Evolutionary conservation across 225 moss, liverwort and hornwort genomes (phyloP), one percentile per base, ranked within the genome.

Genomic region (Pseudoscleropodium purum): DNA sequence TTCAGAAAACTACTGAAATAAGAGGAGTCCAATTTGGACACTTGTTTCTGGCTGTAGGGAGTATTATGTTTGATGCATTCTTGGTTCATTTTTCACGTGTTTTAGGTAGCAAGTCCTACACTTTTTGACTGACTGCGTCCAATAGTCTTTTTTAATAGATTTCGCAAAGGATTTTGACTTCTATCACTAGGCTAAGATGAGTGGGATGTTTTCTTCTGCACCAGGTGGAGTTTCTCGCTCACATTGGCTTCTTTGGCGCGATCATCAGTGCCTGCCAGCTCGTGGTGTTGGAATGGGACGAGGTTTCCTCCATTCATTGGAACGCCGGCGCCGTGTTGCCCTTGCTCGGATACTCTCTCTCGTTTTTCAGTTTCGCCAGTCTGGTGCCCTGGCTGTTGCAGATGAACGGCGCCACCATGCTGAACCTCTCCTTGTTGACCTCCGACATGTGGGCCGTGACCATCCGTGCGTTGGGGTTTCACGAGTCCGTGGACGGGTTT

Each of bases 391-490:
- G 89, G 84, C 86, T 99, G 52, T n/a, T 95, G 60, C 93, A 95
- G 95, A 94, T 97, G 91, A 95, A 90, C 85, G 99, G 99, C 87
- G 94, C 99, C 79, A 93, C 99, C 41, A 95, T 97, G 97, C 43
- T 99, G 75, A 99, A 99, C 90, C 93, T 99, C 82, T 99, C 99
- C 34, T 74, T 99, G 80, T 79, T 99, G 87, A 97, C 97, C 24
- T 99, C 99, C 60, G 97, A 99, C 87, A 96, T 99, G 97, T 99
- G 95, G 93, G 97, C 96, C 43, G 95, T 99, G 43, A 97, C 93
- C 56, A 93, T 99, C n/a, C 96, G 96, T 12, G 91, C 93, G 37
- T 21, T 97, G 65, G 89, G 95, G 57, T 97, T 95, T 64, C 96
- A 95, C 59, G 95, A 99, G 72, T 60, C 84, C 39, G 95, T 95